Evolutionary conservation across 2,329 filamentous ascomycete genomes (phyloP), one percentile per base, ranked within the genome.

Genomic region (Exophiala bonariae): DNA sequence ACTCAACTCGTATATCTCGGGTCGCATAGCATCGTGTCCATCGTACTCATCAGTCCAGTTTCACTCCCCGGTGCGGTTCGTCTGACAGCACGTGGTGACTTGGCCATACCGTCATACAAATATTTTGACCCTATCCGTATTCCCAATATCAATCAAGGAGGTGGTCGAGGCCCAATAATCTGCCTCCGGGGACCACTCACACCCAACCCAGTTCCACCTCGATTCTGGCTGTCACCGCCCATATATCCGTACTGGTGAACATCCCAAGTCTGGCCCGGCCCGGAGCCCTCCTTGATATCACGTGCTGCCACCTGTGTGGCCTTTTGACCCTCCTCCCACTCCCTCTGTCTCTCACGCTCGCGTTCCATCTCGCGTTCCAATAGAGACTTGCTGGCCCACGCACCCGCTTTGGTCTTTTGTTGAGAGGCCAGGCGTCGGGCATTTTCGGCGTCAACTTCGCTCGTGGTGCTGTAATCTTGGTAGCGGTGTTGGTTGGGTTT

Each of bases 321-420:
- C 42, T 78, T 72, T 61, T 85, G 82, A 16, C 69, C 69, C 35
- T 82, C 77, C 60, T 85, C 81, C 82, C 82, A 85, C 51, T 85
- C 82, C 30, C 74, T 71, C 60, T 85, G 82, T 37, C 81, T 73
- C 59, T 83, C 79, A 13, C 81, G 75, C 60, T 85, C 82, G 16
- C 79, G 77, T 61, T 85, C 81, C 82, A 84, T 85, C 56, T 85
- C 82, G 6, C 81, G 76, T 59, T 84, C 81, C 3, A 85, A 71
- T 2, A 85, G 70, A 2, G 79, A 81, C 59, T 81, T 83, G n/a
- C 74, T 77, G 0, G 80, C 79, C 79, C 79, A 82, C 2, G 77
- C 79, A 16, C 74, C 77, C 10, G 78, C 78, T 52, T 77, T 77
- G 22, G 80, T 83, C 59, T 78, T 78, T 41, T 74, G 65, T 52